Base-by-base conservation (phyloP, 164 flowering plant genomes). In the Aristolochia contorta region DNA sequence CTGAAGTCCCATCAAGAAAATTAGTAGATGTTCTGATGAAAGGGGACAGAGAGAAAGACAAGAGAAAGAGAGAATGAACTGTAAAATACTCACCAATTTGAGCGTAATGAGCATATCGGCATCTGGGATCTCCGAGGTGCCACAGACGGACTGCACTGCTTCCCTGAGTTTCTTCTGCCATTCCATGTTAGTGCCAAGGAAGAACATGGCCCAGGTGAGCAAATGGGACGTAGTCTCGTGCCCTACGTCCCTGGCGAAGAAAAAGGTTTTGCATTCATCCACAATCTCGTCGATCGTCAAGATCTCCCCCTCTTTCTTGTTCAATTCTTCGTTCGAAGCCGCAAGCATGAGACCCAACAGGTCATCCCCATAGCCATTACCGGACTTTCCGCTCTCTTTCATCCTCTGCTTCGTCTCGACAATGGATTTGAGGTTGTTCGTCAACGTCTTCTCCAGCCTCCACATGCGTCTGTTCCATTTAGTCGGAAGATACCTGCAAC, bases 221-320 rank as follows among this genome's bases (percentile, higher is more conserved):
- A 75, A 47, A 47, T 56, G 68, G 48, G 80, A 66, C 2, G 80
- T 75, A n/a, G 79, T 79, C 48, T 77, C 69, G 16, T 71, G 71
- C 33, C 79, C 79, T n/a, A n/a, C n/a, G n/a, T n/a, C n/a, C n/a
- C n/a, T n/a, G 0, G 75, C 75, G 21, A 75, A 72, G 63, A 73
- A 78, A 67, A 78, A 75, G 0, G 75, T 75, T 62, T 73, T 78
- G 69, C 79, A 78, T 20, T 75, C 76, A 4, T 73, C 79, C 22
- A 73, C 27, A 61, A 75, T 73, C 57, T 72, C 75, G 19, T 75
- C 57, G 61, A 73, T 64, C 6, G 46, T 62, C 62, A 74, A 20
- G 7, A 32, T 63, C 45, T 12, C 59, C 21, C 62, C 51, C 15
- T 4, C 50, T 13, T 62, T 41, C 15, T 55, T 58, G 25, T 53